Evolutionary conservation across 441 rosid genomes (phyloP).

Genomic region (Pelargonium citronellum): DNA sequence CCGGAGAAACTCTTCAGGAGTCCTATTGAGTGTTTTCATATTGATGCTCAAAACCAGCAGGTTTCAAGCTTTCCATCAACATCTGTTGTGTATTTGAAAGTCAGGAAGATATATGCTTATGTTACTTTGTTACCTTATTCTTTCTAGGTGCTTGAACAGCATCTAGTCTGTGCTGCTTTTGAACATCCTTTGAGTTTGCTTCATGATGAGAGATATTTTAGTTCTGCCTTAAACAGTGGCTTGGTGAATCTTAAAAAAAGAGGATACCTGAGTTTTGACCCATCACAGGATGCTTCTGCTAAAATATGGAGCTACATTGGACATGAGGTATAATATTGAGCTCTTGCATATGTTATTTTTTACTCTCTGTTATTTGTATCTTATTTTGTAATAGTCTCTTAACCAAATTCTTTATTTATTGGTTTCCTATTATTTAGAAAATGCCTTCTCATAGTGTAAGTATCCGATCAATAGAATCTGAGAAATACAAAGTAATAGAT

Average conservation of each 20-base stretch:
- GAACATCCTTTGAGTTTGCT: constrained; percentile 74
- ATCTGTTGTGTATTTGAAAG: constrained; percentile 7
- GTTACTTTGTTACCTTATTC: constrained; percentile 22
- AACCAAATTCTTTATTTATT: neutral
- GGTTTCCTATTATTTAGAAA: constrained; percentile 40
- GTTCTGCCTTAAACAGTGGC: constrained; percentile 47
- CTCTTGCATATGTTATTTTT: neutral
- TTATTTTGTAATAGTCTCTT: neutral
- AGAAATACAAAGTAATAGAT: constrained; percentile 58
- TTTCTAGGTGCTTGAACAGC: constrained; percentile 80
- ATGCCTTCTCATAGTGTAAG: constrained; percentile 54
- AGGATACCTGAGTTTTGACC: constrained; percentile 53
- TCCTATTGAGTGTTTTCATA: constrained; percentile 79
- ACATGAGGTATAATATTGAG: constrained; percentile 47
- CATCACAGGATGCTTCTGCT: constrained; percentile 45
- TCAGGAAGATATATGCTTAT: constrained; percentile 19
- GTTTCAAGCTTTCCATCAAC: constrained; percentile 30
- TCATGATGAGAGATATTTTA: constrained; percentile 71
- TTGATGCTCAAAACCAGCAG: constrained; percentile 79
- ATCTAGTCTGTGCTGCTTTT: constrained; percentile 74
- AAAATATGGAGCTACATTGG: constrained; percentile 79
- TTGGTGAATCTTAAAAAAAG: constrained; percentile 48
- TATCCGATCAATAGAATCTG: constrained; percentile 80
- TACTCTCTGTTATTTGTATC: neutral
- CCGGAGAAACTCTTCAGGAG: constrained; percentile 74